A percentile compares a stretch with the other conserved stretches of the same genome.
These are phyloP conservation scores for Sarocladium oryzae DNA, from an alignment of 2,329 filamentous ascomycete species.

Conservation along the genomic window DNA sequence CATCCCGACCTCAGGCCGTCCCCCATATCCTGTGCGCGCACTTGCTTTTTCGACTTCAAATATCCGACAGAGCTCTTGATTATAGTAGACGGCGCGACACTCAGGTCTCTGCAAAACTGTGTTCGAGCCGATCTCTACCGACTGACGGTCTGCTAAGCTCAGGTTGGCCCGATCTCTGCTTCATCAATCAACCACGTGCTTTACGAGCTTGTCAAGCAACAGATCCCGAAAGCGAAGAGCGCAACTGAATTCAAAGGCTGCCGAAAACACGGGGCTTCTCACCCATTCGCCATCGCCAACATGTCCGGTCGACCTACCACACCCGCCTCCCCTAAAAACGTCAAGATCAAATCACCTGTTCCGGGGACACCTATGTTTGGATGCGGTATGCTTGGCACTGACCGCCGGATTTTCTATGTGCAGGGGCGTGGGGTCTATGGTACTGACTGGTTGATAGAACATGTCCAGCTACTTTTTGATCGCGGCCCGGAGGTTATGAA, in stretches of 20 bases:
- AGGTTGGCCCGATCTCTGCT: no score
- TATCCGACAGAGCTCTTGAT: no score
- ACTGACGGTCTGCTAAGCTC: no score
- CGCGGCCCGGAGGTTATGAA: slow-evolving; percentile 58
- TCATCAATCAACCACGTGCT: no score
- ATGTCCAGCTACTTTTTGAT: slow-evolving; percentile 61
- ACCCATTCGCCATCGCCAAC: slow-evolving; percentile 2
- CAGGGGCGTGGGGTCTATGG: slow-evolving; percentile 4
- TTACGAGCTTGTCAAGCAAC: no score
- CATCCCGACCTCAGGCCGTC: not conserved
- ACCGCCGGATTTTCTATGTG: slow-evolving; percentile 10
- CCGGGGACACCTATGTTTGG: slow-evolving; percentile 56
- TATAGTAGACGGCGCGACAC: no score
- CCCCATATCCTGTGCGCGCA: no score
- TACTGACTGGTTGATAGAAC: slow-evolving; percentile 47
- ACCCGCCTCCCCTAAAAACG: slow-evolving; percentile 48
- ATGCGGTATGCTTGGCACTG: slow-evolving; percentile 44
- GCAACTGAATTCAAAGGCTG: no score
- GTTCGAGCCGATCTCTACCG: no score
- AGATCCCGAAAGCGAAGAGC: no score
- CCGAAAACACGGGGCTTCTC: not conserved
- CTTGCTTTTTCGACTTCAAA: no score
- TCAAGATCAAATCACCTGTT: slow-evolving; percentile 52
- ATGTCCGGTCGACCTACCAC: slow-evolving; percentile 44
- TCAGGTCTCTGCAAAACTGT: no score